Percentiles rank a stretch among this genome's conserved stretches.
Conservation (phyloP, 1,284 basidiomycete species). For the Cutaneotrichosporon daszewskae region DNA sequence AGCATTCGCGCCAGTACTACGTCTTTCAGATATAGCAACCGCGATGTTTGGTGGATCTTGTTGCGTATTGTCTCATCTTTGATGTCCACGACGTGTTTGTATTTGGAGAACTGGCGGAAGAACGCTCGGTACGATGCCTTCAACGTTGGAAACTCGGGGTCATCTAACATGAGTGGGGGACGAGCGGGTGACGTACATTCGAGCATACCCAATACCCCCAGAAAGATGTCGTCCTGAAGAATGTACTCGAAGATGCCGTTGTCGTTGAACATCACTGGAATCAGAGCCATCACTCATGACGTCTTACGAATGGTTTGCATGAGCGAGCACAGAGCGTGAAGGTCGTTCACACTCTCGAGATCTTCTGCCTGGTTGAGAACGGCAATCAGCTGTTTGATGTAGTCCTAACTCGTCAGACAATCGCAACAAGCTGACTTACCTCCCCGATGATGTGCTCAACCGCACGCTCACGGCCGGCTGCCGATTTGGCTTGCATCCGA, state of each 20-base stretch:
- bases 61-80: constrained; percentile 64
- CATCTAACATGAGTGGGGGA: too few relatives aligned
- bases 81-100: constrained; percentile 79
- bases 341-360: constrained; percentile 76
- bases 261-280: constrained; percentile 88
- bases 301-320: constrained; percentile 93
- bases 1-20: constrained; percentile 90
- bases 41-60: constrained; percentile 95
- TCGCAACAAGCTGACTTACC: constrained; percentile 15
- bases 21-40: constrained; percentile 94
- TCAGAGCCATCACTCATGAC: constrained; percentile 4
- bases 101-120: constrained; percentile 70
- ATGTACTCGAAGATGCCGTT: constrained; percentile 92
- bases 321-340: constrained; percentile 84
- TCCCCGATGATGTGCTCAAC: constrained; percentile 63
- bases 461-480: constrained; percentile 59
- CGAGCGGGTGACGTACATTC: constrained; percentile 73
- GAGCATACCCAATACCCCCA: constrained; percentile 89
- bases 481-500: constrained; percentile 40
- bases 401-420: constrained; percentile 55
- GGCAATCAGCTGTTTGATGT: constrained; percentile 77
- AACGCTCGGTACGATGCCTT: constrained; percentile 97
- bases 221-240: constrained; percentile 85
- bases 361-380: constrained; percentile 87
- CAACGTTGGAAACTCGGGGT: constrained; percentile 89